These are phyloP conservation scores for Turritis glabra DNA, from an alignment of 345 rosid genomes.

Conservation along the genomic window DNA sequence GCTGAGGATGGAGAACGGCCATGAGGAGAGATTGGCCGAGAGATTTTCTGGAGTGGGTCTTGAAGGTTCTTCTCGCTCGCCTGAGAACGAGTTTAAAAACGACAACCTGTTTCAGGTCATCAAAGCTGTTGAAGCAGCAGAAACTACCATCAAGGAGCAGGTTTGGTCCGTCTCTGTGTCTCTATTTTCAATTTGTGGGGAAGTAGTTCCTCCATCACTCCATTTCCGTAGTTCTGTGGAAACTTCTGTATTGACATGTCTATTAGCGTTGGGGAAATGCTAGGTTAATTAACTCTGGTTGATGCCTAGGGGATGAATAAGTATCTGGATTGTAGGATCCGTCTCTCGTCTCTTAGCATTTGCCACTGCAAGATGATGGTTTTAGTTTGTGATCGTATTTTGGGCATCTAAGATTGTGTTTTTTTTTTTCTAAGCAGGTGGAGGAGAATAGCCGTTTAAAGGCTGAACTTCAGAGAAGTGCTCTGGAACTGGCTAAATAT, in stretches of 20 bases:
- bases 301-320: not conserved
- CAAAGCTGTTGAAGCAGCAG: slow-evolving; percentile 93
- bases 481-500: slow-evolving; percentile 57
- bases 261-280: not conserved
- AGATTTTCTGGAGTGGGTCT: slow-evolving; percentile 52
- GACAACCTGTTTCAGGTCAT: slow-evolving; percentile 75
- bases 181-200: not conserved
- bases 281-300: not conserved
- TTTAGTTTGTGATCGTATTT: slow-evolving; percentile 7
- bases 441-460: slow-evolving; percentile 78
- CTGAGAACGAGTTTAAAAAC: slow-evolving; percentile 38
- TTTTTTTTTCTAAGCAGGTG: slow-evolving; percentile 45
- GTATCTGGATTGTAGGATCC: not conserved
- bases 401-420: not conserved
- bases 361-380: not conserved
- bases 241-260: slow-evolving; percentile 7
- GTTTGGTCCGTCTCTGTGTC: slow-evolving; percentile 35
- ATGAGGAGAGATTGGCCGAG: slow-evolving; percentile 52
- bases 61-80: slow-evolving; percentile 30
- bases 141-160: slow-evolving; percentile 83
- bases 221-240: not conserved
- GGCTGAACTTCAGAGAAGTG: slow-evolving; percentile 62
- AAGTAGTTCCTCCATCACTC: not conserved
- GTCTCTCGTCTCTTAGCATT: slow-evolving; percentile 11
- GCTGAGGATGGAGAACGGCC: slow-evolving; percentile 74